A percentile compares a stretch with the other conserved stretches of the same genome.
phyloP scores from a whole-genome alignment of 352 stramenopile genomes.

The Phytopythium oedochilum region DNA sequence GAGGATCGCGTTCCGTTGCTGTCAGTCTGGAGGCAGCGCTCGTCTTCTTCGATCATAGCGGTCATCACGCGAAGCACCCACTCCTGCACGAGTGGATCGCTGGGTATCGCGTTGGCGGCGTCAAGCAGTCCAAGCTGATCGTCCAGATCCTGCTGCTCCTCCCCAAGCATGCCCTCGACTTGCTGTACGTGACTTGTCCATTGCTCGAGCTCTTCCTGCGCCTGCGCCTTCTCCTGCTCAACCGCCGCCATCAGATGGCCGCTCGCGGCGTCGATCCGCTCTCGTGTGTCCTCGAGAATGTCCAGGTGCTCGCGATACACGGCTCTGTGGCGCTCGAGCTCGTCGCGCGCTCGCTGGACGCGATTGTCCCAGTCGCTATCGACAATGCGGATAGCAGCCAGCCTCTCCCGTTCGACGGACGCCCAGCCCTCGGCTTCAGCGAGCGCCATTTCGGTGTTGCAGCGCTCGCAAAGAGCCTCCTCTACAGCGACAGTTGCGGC shows the following conservation, averaged over 20 bases:
- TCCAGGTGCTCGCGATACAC: slow-evolving; percentile 15
- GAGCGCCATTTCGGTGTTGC: slow-evolving; percentile 26
- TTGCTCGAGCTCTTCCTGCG: slow-evolving; percentile 14
- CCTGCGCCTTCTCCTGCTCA: slow-evolving; percentile 5
- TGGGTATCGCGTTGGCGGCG: slow-evolving; percentile 22
- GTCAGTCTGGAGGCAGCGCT: neutral
- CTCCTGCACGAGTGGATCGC: slow-evolving; percentile 23
- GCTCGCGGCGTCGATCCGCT: slow-evolving; percentile 12
- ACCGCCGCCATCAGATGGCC: slow-evolving; percentile 11
- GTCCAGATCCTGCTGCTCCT: slow-evolving; percentile 17
- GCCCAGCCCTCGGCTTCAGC: slow-evolving; percentile 30
- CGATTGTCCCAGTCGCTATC: slow-evolving; percentile 25
- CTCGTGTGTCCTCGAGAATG: slow-evolving; percentile 15
- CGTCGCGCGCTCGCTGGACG: slow-evolving; percentile 8
- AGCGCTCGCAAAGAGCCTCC: slow-evolving; percentile 9
- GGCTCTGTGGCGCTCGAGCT: slow-evolving; percentile 12
- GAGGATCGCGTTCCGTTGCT: neutral
- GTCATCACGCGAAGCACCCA: slow-evolving; percentile 22
- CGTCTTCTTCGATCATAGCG: slow-evolving; percentile 12
- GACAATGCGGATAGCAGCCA: slow-evolving; percentile 11
- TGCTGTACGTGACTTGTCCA: neutral
- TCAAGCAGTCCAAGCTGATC: slow-evolving; percentile 27
- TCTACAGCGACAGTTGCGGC: slow-evolving; percentile 12
- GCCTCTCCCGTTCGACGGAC: slow-evolving; percentile 15
- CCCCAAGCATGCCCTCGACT: slow-evolving; percentile 8